phyloP scores from a whole-genome alignment of 305 asterid species.

The Withania somnifera region DNA sequence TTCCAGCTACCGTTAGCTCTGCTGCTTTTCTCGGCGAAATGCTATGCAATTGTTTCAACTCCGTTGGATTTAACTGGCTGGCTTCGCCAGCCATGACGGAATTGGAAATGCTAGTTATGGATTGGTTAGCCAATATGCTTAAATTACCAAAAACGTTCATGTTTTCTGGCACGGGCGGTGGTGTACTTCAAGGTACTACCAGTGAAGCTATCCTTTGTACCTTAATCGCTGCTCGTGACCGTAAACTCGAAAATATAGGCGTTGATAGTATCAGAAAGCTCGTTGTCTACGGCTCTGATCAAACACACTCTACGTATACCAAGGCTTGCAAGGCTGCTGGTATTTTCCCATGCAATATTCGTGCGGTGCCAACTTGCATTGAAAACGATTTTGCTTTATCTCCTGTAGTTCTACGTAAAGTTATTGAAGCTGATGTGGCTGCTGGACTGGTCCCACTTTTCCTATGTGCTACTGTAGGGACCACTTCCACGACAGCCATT shows the following conservation, averaged over 20 bases:
- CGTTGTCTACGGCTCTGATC: slow-evolving; percentile 19
- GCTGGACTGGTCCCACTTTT: slow-evolving; percentile 19
- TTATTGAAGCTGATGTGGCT: slow-evolving; percentile 10
- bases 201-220: slow-evolving; percentile 19
- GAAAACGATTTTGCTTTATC: slow-evolving; percentile 12
- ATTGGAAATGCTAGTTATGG: slow-evolving; percentile 28
- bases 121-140: slow-evolving; percentile 16
- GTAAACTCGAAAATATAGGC: neutral
- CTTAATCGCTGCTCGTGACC: slow-evolving; percentile 19
- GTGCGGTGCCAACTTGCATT: slow-evolving; percentile 3
- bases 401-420: neutral
- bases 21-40: slow-evolving; percentile 21
- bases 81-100: slow-evolving; percentile 24
- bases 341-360: slow-evolving; percentile 18
- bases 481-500: slow-evolving; percentile 18
- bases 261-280: slow-evolving; percentile 7
- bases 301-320: slow-evolving; percentile 17
- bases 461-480: slow-evolving; percentile 23
- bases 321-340: slow-evolving; percentile 24
- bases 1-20: slow-evolving; percentile 22
- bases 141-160: slow-evolving; percentile 20
- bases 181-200: slow-evolving; percentile 22
- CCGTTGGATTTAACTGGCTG: slow-evolving; percentile 26
- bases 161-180: slow-evolving; percentile 24
- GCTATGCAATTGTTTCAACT: slow-evolving; percentile 20